phyloP scores from a whole-genome alignment of 345 rosid species.

The Lepidium didymum region DNA sequence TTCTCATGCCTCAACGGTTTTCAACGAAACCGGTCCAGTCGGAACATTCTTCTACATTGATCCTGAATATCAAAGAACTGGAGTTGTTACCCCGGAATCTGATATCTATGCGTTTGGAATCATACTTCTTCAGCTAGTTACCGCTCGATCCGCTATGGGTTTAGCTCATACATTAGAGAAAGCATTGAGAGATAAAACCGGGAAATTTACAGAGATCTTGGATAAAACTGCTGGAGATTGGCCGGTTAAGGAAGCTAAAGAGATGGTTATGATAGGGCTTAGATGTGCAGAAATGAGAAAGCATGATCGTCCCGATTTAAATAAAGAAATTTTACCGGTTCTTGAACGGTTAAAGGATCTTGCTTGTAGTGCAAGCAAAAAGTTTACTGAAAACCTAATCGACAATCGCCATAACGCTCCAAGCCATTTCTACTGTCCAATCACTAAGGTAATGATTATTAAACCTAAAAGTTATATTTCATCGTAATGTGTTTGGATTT shows the following conservation, averaged over 20 bases:
- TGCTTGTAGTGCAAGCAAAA: slow-evolving; percentile 35
- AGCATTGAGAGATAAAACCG: slow-evolving; percentile 49
- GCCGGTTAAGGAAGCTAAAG: slow-evolving; percentile 67
- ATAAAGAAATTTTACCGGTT: slow-evolving; percentile 52
- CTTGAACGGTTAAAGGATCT: slow-evolving; percentile 53
- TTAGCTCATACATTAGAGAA: slow-evolving; percentile 57
- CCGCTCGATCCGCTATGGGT: slow-evolving; percentile 68
- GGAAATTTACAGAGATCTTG: slow-evolving; percentile 41
- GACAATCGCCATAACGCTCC: slow-evolving; percentile 36
- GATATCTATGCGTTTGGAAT: slow-evolving; percentile 86
- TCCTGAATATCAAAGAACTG: slow-evolving; percentile 88
- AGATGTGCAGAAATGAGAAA: slow-evolving; percentile 69
- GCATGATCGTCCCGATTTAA: slow-evolving; percentile 70
- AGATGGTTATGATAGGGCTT: slow-evolving; percentile 60
- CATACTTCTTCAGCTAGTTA: slow-evolving; percentile 66
- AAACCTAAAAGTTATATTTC: no score
- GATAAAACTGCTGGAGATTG: slow-evolving; percentile 68
- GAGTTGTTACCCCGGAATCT: slow-evolving; percentile 58
- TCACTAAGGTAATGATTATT: slow-evolving; percentile 48
- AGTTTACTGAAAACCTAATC: background rate
- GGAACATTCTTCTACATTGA: slow-evolving; percentile 85
- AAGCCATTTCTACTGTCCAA: slow-evolving; percentile 71
- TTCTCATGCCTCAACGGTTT: slow-evolving; percentile 31
- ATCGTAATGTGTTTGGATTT: background rate
- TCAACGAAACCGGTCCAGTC: slow-evolving; percentile 59